A percentile compares a stretch with the other conserved stretches of the same genome.
These are phyloP conservation scores for Myriosclerotinia duriaeana DNA, from an alignment of 2,329 filamentous ascomycete species.

Conservation along the genomic window DNA sequence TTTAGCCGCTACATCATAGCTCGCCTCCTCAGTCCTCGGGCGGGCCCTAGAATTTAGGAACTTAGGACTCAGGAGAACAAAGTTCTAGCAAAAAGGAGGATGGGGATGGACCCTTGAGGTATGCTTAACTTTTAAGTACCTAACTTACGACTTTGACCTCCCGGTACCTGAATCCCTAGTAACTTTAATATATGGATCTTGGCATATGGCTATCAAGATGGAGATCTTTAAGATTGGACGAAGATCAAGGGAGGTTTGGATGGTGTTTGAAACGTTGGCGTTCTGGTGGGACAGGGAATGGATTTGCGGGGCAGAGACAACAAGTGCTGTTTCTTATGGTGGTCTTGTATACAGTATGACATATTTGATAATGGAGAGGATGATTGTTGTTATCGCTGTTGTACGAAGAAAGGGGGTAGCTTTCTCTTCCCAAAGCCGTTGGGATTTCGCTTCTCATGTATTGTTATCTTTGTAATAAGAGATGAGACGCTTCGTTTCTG, in stretches of 20 bases:
- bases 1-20: conserved; percentile 5
- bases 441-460: background rate
- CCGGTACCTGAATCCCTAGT: background rate
- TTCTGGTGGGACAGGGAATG: background rate
- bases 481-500: conserved; percentile 9
- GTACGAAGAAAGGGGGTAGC: conserved; percentile 4
- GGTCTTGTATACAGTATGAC: background rate
- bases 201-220: conserved; percentile 17
- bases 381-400: background rate
- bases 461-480: background rate
- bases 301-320: background rate
- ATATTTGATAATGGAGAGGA: background rate
- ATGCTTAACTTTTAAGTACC: no score
- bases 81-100: conserved; percentile 7
- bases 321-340: background rate
- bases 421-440: background rate
- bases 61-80: no score
- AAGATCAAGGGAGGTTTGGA: conserved; percentile 12
- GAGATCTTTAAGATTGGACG: conserved; percentile 24
- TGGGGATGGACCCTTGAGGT: background rate
- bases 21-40: no score
- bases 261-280: conserved; percentile 18
- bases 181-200: conserved; percentile 24
- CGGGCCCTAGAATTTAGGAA: no score
- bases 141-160: background rate